phyloP scores from a whole-genome alignment of 176 grass and related monocot species.

The Olyra latifolia region DNA sequence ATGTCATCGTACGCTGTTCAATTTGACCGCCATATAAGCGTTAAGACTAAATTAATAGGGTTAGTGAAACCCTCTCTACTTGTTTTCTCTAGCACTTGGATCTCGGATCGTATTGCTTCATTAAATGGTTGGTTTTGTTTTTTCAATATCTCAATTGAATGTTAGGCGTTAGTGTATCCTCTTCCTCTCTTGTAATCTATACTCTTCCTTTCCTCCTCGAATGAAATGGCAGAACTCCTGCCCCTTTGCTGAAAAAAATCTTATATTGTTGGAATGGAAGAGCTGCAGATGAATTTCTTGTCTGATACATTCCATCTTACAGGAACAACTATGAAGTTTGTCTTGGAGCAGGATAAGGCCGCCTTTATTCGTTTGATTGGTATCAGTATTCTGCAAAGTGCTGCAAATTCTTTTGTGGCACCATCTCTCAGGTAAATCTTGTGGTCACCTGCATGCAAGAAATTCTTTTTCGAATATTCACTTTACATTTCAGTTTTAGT shows the following conservation, averaged over 20 bases:
- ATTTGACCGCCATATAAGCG: no score
- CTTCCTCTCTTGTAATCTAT: no score
- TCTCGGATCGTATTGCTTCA: slow-evolving; percentile 97
- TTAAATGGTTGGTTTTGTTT: slow-evolving; percentile 68
- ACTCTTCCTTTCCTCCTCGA: no score
- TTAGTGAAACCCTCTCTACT: no score
- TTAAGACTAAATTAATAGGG: no score
- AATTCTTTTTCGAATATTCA: slow-evolving; percentile 18
- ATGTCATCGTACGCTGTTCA: slow-evolving; percentile 7
- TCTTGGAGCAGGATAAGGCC: slow-evolving; percentile 92
- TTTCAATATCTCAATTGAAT: not conserved
- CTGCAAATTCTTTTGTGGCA: slow-evolving; percentile 93
- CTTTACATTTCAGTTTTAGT: not conserved
- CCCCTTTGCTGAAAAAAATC: not conserved
- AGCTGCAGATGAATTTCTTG: slow-evolving; percentile 39
- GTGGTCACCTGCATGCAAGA: not conserved
- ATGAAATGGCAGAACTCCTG: no score
- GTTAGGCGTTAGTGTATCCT: no score
- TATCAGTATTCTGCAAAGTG: slow-evolving; percentile 94
- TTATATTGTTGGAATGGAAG: slow-evolving; percentile 11
- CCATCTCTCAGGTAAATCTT: slow-evolving; percentile 79
- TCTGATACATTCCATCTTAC: slow-evolving; percentile 41
- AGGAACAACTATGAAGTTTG: slow-evolving; percentile 98
- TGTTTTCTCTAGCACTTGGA: slow-evolving; percentile 95
- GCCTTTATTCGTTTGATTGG: slow-evolving; percentile 92